These are phyloP conservation scores for Decorospora gaudefroyi DNA, from an alignment of 2,329 filamentous ascomycete genomes.

Conservation along the genomic window DNA sequence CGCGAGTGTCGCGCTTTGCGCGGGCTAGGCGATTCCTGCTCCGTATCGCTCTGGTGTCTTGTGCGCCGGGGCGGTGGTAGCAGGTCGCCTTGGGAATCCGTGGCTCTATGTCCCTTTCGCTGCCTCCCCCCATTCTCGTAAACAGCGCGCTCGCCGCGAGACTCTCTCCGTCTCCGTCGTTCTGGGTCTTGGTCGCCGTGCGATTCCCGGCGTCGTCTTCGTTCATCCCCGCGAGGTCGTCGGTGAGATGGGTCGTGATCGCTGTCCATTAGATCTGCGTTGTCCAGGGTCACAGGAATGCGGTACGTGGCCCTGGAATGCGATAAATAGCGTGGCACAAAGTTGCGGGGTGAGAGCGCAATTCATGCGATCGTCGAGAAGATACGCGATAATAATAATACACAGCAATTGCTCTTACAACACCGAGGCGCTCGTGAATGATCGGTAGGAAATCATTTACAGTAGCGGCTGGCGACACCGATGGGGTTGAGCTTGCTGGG, in stretches of 20 bases:
- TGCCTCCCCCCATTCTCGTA: conserved; percentile 38
- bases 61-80: conserved; percentile 34
- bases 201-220: conserved; percentile 38
- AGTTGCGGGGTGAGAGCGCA: conserved; percentile 23
- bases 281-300: background rate
- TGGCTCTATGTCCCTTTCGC: conserved; percentile 46
- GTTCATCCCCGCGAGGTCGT: conserved; percentile 34
- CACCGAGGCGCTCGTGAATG: conserved; percentile 5
- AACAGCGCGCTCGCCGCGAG: conserved; percentile 21
- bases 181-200: conserved; percentile 32
- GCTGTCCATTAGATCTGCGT: conserved; percentile 19
- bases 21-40: conserved; percentile 35
- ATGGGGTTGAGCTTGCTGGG: conserved; percentile 22
- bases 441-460: conserved; percentile 35
- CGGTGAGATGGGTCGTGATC: conserved; percentile 29
- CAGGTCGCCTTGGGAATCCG: conserved; percentile 47
- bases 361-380: conserved; percentile 4
- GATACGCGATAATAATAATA: conserved; percentile 8
- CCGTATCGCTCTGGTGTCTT: conserved; percentile 38
- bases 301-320: background rate
- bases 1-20: conserved; percentile 26
- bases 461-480: conserved; percentile 22
- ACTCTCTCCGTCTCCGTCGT: conserved; percentile 26
- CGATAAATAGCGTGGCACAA: conserved; percentile 10
- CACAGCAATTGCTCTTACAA: conserved; percentile 1